Conservation (phyloP, 164 flowering plant species). For the Akebia trifoliata region DNA sequence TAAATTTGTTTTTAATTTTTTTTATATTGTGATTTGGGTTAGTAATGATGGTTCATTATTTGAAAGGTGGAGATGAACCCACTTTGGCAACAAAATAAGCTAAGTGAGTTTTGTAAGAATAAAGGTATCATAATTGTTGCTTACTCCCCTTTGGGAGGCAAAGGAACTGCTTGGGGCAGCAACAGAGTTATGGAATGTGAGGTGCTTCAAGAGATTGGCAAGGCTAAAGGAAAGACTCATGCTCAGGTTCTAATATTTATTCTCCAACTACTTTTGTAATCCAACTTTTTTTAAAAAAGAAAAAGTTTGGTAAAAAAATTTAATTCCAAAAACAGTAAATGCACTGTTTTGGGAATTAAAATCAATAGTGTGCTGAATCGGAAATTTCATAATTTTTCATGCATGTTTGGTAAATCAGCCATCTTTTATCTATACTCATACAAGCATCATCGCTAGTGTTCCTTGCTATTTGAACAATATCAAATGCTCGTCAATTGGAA, state of each 20-base stretch:
- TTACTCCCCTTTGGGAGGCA: constrained; percentile 8
- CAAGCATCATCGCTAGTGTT: too few relatives aligned
- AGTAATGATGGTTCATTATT: neutral
- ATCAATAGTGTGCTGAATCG: too few relatives aligned
- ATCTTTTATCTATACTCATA: too few relatives aligned
- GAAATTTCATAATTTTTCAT: too few relatives aligned
- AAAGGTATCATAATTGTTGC: neutral
- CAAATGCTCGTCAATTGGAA: too few relatives aligned
- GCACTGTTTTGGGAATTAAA: too few relatives aligned
- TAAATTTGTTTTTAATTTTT: too few relatives aligned
- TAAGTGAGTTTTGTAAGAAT: constrained; percentile 8
- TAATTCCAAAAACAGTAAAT: too few relatives aligned
- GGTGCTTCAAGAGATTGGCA: constrained; percentile 5
- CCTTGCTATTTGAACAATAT: too few relatives aligned
- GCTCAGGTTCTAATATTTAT: constrained; percentile 1
- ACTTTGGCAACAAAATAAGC: constrained; percentile 7
- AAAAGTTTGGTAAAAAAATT: neutral
- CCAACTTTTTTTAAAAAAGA: too few relatives aligned
- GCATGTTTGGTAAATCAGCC: too few relatives aligned
- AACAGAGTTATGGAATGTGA: neutral
- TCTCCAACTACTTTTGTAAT: too few relatives aligned
- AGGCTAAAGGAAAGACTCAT: constrained; percentile 5
- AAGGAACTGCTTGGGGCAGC: neutral
- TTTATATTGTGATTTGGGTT: neutral
- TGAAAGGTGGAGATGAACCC: constrained; percentile 12